Evolutionary conservation across 306 rosid species (phyloP).

Genomic region (Pyrus betulifolia): DNA sequence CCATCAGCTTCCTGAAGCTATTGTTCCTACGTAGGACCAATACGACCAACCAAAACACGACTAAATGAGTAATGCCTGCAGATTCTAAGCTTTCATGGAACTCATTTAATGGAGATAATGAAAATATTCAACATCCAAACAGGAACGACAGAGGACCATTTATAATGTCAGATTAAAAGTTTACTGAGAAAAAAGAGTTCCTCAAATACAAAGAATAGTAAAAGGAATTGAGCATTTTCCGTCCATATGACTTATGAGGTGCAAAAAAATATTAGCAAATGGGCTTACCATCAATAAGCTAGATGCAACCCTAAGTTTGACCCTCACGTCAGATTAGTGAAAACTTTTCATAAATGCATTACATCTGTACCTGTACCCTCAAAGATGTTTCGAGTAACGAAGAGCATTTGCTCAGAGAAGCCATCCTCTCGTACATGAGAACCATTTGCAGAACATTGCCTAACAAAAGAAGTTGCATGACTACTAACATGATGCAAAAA

Average conservation of each 20-base stretch:
- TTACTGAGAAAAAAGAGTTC: neutral
- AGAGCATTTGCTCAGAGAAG: neutral
- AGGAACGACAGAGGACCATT: neutral
- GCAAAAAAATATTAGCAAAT: neutral
- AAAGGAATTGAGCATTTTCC: neutral
- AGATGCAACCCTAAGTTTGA: no score
- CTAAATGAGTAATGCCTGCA: neutral
- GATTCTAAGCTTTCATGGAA: neutral
- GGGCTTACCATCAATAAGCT: no score
- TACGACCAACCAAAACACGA: neutral
- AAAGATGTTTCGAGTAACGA: neutral
- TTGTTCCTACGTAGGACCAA: neutral
- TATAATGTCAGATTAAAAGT: neutral
- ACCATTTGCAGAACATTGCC: neutral
- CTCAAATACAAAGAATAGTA: neutral
- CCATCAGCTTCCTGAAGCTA: neutral
- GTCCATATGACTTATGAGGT: neutral
- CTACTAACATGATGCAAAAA: neutral
- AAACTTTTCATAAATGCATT: no score
- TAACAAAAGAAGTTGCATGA: neutral
- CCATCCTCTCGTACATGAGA: neutral
- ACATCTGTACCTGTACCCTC: no score
- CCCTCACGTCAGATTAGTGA: no score
- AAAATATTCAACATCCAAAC: neutral
- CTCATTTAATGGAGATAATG: neutral